Evolutionary conservation across 2,329 filamentous ascomycete species (phyloP), one percentile per base, ranked within the genome.

Genomic region (Diplodia seriata): DNA sequence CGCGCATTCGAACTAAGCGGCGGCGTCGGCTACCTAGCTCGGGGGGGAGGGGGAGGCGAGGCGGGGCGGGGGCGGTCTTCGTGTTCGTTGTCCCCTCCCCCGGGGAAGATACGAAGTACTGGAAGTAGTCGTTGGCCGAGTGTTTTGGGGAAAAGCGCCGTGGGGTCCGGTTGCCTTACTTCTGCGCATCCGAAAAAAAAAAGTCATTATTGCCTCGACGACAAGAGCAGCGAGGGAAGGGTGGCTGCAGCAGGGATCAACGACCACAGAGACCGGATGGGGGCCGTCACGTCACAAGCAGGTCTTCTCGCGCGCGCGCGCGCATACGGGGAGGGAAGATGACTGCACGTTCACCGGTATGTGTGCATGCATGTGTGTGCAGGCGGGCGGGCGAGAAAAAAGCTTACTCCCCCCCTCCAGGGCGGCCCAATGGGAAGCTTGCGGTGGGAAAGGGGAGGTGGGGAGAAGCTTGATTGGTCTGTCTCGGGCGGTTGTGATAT

Each of bases 1-100:
- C 59, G 59, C 59, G 59, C 59, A 47, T 62, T 63, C 33, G 9
- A 38, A n/a, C n/a, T n/a, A n/a, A 36, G 9, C 31, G 31, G 9
- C 31, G 31, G 23, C 38, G 43, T 9, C 12, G 38, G 23, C 7
- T 23, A 23, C 23, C 23, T 26, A 26, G 43, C 6, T 50, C 29
- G 43, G 43, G 15, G n/a, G 26, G 11, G 23, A n/a, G n/a, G n/a
- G n/a, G n/a, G n/a, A n/a, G n/a, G n/a, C n/a, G n/a, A n/a, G n/a
- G n/a, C n/a, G n/a, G n/a, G n/a, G n/a, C n/a, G n/a, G 26, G 11
- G 23, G 31, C 8, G 15, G 40, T 18, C 15, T n/a, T 15, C 9
- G 23, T 49, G 7, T 14, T 14, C 14, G 9, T 23, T 31, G 8
- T 26, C 23, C 23, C 23, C 3, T 3, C 2, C 40, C 38, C 40